Evolutionary conservation across 2,329 filamentous ascomycete species (phyloP), one percentile per base, ranked within the genome.

Genomic region (Botrytis tulipae): DNA sequence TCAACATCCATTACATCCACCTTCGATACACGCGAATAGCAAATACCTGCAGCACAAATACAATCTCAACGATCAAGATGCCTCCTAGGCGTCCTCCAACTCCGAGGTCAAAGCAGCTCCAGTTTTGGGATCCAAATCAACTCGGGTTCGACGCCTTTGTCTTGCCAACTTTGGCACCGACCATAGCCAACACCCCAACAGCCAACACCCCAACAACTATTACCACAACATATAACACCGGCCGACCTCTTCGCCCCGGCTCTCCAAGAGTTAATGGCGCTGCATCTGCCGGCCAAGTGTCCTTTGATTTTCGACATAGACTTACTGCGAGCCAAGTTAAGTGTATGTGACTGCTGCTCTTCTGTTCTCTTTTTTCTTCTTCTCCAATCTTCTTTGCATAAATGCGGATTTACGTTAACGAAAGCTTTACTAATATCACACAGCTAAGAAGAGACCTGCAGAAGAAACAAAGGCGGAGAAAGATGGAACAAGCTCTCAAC

Each of bases 301-400:
- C 4, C 12, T 51, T 16, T 22, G 20, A 22, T 22, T 3, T 10
- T 48, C 8, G 20, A 22, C 7, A 8, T 10, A 22, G 8, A 57
- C 29, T 57, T 32, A 29, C 7, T 16, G 10, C 29, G 6, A 29
- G 0, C 14, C 14, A 51, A n/a, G 0, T 9, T 14, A 51, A 14
- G 5, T 51, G 48, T 51, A 51, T 10, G 48, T 51, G 1, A n/a
- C 10, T 51, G 20, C 35, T 4, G 35, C 22, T 61, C 35, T 51
- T 3, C 48, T 51, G 25, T 51, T 51, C 48, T 51, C 25, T 51
- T 51, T 0, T 12, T 7, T 7, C 25, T n/a, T 51, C 25, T 12
- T 1, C 35, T 40, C 5, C 20, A 3, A 0, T n/a, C 0, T 40
- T 61, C 2, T n/a, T 61, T 7, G 0, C 9, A 9, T n/a, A 16